phyloP scores from a whole-genome alignment of 1,139 yeast genomes.

The Kodamaea plutei region DNA sequence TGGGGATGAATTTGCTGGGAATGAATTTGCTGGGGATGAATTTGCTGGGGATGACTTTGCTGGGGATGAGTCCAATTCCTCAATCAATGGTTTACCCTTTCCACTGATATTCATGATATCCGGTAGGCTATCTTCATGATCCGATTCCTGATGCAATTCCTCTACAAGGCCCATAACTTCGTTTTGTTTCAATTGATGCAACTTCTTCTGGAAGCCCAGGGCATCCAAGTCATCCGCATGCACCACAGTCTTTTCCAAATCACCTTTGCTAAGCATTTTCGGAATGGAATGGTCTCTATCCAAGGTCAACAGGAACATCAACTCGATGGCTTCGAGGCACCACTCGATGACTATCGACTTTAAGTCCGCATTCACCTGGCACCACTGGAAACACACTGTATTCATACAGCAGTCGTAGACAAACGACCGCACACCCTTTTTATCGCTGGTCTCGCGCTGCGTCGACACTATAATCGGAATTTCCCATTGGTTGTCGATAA shows the following conservation, averaged over 20 bases:
- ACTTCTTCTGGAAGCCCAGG: conserved; percentile 29
- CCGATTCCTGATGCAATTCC: conserved; percentile 23
- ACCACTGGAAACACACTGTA: conserved; percentile 57
- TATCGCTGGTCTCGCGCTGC: conserved; percentile 55
- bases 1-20: too few relatives aligned
- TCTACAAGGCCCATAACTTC: conserved; percentile 42
- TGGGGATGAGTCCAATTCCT: conserved; percentile 27
- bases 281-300: conserved; percentile 50
- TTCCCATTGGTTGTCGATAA: conserved; percentile 76
- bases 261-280: conserved; percentile 61
- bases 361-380: conserved; percentile 49
- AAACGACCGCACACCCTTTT: conserved; percentile 59
- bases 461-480: conserved; percentile 72
- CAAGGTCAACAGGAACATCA: conserved; percentile 35
- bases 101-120: conserved; percentile 18
- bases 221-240: conserved; percentile 28
- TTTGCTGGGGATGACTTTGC: neutral
- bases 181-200: conserved; percentile 31
- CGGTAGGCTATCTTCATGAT: conserved; percentile 15
- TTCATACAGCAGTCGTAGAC: conserved; percentile 78
- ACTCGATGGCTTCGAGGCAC: conserved; percentile 68
- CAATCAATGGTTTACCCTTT: conserved; percentile 29
- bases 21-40: too few relatives aligned
- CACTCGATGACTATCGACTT: conserved; percentile 50
- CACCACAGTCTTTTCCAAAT: conserved; percentile 34